Evolutionary conservation across 2,329 filamentous ascomycete genomes (phyloP).

Genomic region (Cucurbitaria berberidis): DNA sequence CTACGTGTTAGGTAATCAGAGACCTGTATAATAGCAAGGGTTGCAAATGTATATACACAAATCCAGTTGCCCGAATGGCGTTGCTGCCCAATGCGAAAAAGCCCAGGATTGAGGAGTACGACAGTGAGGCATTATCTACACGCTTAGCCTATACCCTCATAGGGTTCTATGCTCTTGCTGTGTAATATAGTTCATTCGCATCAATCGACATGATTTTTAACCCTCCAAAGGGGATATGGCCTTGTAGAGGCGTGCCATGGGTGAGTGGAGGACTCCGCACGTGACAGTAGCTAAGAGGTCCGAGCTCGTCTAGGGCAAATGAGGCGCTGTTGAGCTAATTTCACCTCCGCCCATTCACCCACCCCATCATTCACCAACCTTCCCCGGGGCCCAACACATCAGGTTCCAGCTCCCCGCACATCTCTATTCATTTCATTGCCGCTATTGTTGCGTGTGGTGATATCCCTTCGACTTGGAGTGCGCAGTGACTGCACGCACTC

Average conservation of each 20-base stretch:
- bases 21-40: slow-evolving; percentile 17
- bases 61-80: slow-evolving; percentile 9
- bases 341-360: slow-evolving; percentile 17
- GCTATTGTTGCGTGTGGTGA: slow-evolving; percentile 22
- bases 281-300: slow-evolving; percentile 6
- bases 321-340: slow-evolving; percentile 15
- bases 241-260: neutral
- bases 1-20: neutral
- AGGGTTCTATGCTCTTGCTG: neutral
- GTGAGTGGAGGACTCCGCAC: neutral
- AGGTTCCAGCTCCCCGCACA: slow-evolving; percentile 22
- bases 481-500: slow-evolving; percentile 15
- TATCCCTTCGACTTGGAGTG: slow-evolving; percentile 7
- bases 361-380: slow-evolving; percentile 24
- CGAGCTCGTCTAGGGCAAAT: slow-evolving; percentile 15
- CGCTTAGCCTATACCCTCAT: neutral
- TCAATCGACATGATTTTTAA: neutral
- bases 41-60: slow-evolving; percentile 8
- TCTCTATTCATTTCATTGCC: slow-evolving; percentile 24
- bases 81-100: slow-evolving; percentile 17
- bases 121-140: neutral
- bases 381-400: slow-evolving; percentile 27
- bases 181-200: neutral
- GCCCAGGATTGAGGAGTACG: neutral
- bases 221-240: neutral